Base-by-base conservation (phyloP, 176 grass and related monocot genomes). In the Zoysia pacifica region DNA sequence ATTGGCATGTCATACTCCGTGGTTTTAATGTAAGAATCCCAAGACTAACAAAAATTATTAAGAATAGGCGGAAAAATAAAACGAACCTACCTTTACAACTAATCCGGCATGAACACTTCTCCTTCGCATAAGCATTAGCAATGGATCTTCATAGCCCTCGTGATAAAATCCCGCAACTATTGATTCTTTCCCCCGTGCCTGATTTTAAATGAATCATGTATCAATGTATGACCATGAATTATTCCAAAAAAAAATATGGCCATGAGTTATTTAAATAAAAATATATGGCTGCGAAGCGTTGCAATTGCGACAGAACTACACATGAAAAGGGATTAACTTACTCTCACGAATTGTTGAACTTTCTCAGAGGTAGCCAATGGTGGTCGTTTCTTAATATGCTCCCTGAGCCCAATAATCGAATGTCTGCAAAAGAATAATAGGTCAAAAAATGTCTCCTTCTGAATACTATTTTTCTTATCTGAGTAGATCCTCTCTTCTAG, bases 91-190 rank as follows among this genome's bases (percentile, higher is more conserved):
- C 84, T 98, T 98, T 54, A 98, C 86, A 87, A 93, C 90, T 83
- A 98, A 86, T 81, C 96, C 96, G 50, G 88, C 91, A 87, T 98
- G 90, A 78, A 94, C 84, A 78, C 72, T 91, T 93, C 96, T 94
- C 82, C 96, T 98, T 65, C 87, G 94, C 96, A 98, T 98, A 53
- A 98, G 96, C 96, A 94, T 98, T 78, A 98, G 88, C 74, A 98
- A 87, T 82, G 92, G 76, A 86, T 98, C 90, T 83, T 98, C 90
- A 80, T 98, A 94, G 50, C 92, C 92, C 54, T 72, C 88, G 2
- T 98, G 96, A 89, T 93, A 98, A 87, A 98, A 98, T 77, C 96
- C 96, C 62, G 90, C 86, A 84, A 98, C 65, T 76, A 98, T 91
- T 71, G 96, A 82, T 87, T 98, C 96, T 67, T 85, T 94, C 38